phyloP scores from a whole-genome alignment of 805 yeast genomes.

The Lipomyces spencermartinsiae region DNA sequence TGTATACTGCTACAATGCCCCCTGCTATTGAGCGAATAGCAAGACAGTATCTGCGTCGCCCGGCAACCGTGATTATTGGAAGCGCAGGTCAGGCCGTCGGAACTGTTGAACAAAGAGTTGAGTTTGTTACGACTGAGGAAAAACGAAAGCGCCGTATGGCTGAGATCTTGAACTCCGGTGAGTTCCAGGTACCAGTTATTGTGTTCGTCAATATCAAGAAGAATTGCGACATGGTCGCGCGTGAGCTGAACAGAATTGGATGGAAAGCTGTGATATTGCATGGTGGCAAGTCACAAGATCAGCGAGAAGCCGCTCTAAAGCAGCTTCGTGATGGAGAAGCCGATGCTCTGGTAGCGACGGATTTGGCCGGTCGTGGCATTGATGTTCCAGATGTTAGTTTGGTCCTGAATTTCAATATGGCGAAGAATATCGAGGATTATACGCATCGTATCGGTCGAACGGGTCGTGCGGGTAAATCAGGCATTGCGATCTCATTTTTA shows the following conservation, averaged over 20 bases:
- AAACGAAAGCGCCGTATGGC: constrained; percentile 54
- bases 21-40: constrained; percentile 72
- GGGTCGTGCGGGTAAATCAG: constrained; percentile 88
- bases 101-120: constrained; percentile 72
- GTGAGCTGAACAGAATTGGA: constrained; percentile 55
- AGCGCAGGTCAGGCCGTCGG: constrained; percentile 68
- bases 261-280: constrained; percentile 70
- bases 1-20: constrained; percentile 96
- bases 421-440: constrained; percentile 77
- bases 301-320: constrained; percentile 77
- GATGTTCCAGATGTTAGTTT: constrained; percentile 87
- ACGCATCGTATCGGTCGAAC: constrained; percentile 96
- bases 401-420: constrained; percentile 87
- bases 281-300: constrained; percentile 85
- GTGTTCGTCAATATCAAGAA: constrained; percentile 81
- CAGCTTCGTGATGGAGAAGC: constrained; percentile 62
- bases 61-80: constrained; percentile 73
- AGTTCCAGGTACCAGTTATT: constrained; percentile 65
- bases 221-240: constrained; percentile 70
- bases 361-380: constrained; percentile 94
- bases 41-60: constrained; percentile 62
- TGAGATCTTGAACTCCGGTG: constrained; percentile 47
- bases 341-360: constrained; percentile 84
- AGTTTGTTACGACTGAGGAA: constrained; percentile 56
- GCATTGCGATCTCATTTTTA: constrained; percentile 77